Conservation (phyloP, 129 eudicot genomes). For the Artemisia tridentata region DNA sequence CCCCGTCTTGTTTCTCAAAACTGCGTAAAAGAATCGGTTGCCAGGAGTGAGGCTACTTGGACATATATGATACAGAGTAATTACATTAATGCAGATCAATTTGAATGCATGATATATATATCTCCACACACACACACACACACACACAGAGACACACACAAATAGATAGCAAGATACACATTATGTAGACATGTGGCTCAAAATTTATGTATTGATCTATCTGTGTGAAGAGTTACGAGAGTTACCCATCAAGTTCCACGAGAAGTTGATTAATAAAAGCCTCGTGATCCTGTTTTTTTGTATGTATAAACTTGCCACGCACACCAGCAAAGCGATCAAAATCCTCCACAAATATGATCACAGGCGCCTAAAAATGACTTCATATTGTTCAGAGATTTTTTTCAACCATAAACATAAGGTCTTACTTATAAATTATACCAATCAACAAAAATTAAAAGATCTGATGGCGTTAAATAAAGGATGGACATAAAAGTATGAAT, state of each 20-base stretch:
- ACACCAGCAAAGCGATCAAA: constrained; percentile 92
- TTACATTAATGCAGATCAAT: neutral
- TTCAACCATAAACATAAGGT: neutral
- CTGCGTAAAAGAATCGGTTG: constrained; percentile 36
- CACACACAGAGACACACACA: too few species aligned
- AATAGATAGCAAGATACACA: too few species aligned
- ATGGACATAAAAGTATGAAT: constrained; percentile 15
- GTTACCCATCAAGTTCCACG: constrained; percentile 97
- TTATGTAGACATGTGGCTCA: neutral
- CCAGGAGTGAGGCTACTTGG: neutral
- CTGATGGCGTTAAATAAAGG: neutral
- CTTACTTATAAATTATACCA: neutral
- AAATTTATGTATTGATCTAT: neutral
- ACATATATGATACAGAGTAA: constrained; percentile 13
- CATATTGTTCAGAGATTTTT: constrained; percentile 16
- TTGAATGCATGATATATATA: too few species aligned
- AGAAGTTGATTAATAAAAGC: constrained; percentile 92
- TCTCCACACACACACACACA: too few species aligned
- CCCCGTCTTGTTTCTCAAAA: constrained; percentile 98
- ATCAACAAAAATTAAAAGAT: neutral
- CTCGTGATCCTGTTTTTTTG: constrained; percentile 91
- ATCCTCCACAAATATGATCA: constrained; percentile 91
- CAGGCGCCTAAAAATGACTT: constrained; percentile 69
- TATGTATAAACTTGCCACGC: constrained; percentile 76
- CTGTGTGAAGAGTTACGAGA: constrained; percentile 14